Evolutionary conservation across 2,329 filamentous ascomycete species (phyloP).

Genomic region (Neofusicoccum kwambonambiense): DNA sequence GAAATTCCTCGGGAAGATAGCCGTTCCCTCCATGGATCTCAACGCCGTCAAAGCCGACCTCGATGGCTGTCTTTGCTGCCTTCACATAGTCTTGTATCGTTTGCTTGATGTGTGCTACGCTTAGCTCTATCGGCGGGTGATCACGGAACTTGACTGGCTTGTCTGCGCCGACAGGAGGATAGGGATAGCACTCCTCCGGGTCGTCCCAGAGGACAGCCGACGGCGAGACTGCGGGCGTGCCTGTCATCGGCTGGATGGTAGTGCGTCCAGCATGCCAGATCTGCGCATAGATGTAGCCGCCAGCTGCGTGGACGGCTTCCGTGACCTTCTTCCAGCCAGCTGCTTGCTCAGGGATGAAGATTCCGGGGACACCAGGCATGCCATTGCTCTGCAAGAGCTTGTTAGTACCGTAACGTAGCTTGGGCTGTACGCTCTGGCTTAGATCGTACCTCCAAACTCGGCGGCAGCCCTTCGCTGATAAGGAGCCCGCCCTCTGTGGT

Average conservation of each 20-base stretch:
- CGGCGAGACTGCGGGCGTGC: constrained; percentile 37
- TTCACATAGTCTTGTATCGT: constrained; percentile 44
- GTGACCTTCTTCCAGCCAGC: constrained; percentile 53
- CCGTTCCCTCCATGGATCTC: constrained; percentile 53
- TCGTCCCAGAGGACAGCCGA: constrained; percentile 49
- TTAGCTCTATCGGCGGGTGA: constrained; percentile 37
- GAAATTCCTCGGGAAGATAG: constrained; percentile 55
- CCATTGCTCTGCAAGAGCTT: constrained; percentile 20
- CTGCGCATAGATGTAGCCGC: constrained; percentile 48
- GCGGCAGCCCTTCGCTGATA: constrained; percentile 59
- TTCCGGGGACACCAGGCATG: constrained; percentile 34
- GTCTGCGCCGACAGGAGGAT: constrained; percentile 36
- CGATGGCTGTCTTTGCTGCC: constrained; percentile 53
- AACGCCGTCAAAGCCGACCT: constrained; percentile 55
- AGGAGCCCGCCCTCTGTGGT: constrained; percentile 56
- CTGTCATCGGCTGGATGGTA: constrained; percentile 40
- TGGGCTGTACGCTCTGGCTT: background rate
- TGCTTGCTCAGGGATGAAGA: constrained; percentile 42
- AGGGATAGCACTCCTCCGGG: constrained; percentile 42
- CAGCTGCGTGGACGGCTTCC: constrained; percentile 51
- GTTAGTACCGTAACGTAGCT: background rate
- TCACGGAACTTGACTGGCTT: constrained; percentile 37
- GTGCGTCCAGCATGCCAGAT: constrained; percentile 51
- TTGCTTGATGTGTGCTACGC: constrained; percentile 45
- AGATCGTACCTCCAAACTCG: constrained; percentile 40